phyloP scores from a whole-genome alignment of 306 rosid species.

The Vigna nakashimae region DNA sequence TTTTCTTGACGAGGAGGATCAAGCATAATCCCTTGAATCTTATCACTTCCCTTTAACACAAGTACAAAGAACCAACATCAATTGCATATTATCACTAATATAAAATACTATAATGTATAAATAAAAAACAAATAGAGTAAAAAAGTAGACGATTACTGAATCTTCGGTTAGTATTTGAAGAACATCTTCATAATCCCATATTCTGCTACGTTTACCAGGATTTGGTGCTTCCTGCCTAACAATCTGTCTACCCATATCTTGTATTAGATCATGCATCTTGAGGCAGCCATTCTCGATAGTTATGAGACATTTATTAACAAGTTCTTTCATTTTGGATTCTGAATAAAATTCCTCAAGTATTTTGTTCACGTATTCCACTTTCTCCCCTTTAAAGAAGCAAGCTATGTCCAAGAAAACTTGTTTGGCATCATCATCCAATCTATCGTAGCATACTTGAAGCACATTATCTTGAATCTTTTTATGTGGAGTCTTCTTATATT shows the following conservation, averaged over 20 bases:
- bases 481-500: neutral
- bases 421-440: neutral
- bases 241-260: conserved; percentile 38
- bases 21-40: neutral
- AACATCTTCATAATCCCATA: conserved; percentile 25
- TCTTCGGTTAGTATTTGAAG: neutral
- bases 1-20: neutral
- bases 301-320: conserved; percentile 7
- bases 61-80: neutral
- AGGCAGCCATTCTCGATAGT: neutral
- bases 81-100: neutral
- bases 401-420: conserved; percentile 21
- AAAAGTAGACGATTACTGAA: neutral
- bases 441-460: conserved; percentile 23
- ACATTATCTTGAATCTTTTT: neutral
- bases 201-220: conserved; percentile 30
- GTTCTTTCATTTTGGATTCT: neutral
- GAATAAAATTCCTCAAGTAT: neutral
- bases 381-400: conserved; percentile 42
- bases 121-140: neutral
- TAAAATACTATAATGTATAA: neutral
- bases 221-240: neutral
- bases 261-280: conserved; percentile 31
- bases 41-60: conserved; percentile 16
- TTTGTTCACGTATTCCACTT: neutral